Conservation (phyloP, 2,329 filamentous ascomycete species). For the Hypocreales sp. region DNA sequence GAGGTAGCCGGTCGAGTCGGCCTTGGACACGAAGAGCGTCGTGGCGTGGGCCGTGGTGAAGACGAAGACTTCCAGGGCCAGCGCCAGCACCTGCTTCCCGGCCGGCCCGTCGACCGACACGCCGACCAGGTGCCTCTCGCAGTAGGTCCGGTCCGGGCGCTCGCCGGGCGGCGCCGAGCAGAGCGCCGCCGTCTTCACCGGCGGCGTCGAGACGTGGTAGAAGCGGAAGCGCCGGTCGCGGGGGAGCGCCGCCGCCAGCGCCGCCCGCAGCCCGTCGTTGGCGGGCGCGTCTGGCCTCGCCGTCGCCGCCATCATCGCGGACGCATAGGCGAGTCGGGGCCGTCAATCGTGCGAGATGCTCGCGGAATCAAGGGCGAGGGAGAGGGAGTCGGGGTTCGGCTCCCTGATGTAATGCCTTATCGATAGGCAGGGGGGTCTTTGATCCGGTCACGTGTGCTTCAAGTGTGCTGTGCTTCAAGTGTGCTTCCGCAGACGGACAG, state of each 20-base stretch:
- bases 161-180: slow-evolving; percentile 63
- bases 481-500: neutral
- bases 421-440: neutral
- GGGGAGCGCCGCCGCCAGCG: slow-evolving; percentile 35
- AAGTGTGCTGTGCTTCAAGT: neutral
- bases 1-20: slow-evolving; percentile 86
- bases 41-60: slow-evolving; percentile 70
- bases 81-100: slow-evolving; percentile 46
- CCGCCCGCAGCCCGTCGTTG: slow-evolving; percentile 3
- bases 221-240: slow-evolving; percentile 45
- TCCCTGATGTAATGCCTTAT: neutral
- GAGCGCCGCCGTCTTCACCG: slow-evolving; percentile 57
- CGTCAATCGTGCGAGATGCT: too few species aligned
- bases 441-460: too few species aligned
- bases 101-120: slow-evolving; percentile 26
- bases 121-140: slow-evolving; percentile 65
- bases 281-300: too few species aligned
- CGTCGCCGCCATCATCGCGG: too few species aligned
- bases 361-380: neutral
- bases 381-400: neutral
- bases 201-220: slow-evolving; percentile 79
- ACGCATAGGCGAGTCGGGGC: too few species aligned
- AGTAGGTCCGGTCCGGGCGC: slow-evolving; percentile 62
- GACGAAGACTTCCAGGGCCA: slow-evolving; percentile 76
- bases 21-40: slow-evolving; percentile 90